These are phyloP conservation scores for Colletotrichum karsti DNA, from an alignment of 2,329 filamentous ascomycete genomes.

Conservation along the genomic window DNA sequence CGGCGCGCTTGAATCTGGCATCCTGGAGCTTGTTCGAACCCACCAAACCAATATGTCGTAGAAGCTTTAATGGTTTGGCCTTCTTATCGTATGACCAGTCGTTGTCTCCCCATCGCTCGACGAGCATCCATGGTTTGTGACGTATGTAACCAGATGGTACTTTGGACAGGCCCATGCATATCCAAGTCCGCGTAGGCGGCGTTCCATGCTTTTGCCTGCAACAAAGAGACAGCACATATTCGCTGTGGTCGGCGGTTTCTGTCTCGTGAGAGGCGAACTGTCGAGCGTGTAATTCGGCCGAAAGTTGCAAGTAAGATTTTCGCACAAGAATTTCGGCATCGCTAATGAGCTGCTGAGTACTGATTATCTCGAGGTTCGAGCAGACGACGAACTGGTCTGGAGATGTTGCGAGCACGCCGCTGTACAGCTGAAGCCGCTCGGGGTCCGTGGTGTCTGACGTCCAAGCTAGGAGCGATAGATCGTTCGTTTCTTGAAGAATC, in stretches of 20 bases:
- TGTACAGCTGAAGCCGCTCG: not conserved
- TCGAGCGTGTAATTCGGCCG: not conserved
- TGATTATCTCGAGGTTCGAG: not conserved
- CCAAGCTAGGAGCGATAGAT: conserved; percentile 12
- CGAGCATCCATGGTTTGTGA: not conserved
- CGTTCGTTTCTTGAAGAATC: conserved; percentile 1
- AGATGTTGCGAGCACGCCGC: not conserved
- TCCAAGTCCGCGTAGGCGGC: not conserved
- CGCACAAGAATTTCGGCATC: not conserved
- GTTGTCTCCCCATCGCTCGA: too few species aligned
- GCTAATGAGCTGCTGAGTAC: not conserved
- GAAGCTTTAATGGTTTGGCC: not conserved
- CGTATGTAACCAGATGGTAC: not conserved
- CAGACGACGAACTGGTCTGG: not conserved
- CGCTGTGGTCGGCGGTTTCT: not conserved
- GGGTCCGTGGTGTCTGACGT: not conserved
- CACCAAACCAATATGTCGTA: not conserved
- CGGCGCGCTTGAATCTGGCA: not conserved
- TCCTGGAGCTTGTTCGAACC: not conserved
- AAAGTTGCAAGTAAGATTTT: not conserved
- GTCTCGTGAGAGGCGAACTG: not conserved
- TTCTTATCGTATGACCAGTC: not conserved
- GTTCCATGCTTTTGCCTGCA: not conserved
- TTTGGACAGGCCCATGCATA: not conserved
- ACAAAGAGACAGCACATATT: not conserved